Evolutionary conservation across 371 early-diverging fungal genomes (phyloP).

Genomic region (Cokeromyces recurvatus): DNA sequence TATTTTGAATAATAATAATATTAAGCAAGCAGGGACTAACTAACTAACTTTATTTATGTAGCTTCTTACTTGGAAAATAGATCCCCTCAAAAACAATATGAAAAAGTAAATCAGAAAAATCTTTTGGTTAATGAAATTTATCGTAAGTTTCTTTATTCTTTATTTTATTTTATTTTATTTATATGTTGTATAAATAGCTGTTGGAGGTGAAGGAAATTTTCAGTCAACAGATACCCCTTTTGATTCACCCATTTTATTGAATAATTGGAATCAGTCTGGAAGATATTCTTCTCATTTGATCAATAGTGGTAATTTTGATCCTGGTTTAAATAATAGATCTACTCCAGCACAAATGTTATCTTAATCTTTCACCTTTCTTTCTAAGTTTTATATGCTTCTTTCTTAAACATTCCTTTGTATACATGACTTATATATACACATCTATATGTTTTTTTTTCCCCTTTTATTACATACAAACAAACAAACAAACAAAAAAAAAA

Average conservation of each 20-base stretch:
- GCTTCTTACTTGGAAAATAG: background rate
- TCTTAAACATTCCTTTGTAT: background rate
- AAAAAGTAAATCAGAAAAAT: background rate
- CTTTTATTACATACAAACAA: too few relatives aligned
- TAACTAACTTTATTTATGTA: background rate
- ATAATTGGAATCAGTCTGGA: background rate
- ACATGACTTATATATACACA: background rate
- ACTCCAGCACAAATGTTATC: background rate
- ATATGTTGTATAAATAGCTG: too few relatives aligned
- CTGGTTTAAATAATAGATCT: slow-evolving; percentile 2
- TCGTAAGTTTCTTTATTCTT: slow-evolving; percentile 4
- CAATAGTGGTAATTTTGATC: background rate
- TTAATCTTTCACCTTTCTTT: background rate
- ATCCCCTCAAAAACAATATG: background rate
- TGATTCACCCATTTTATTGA: background rate
- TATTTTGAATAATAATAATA: background rate
- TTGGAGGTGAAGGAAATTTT: too few relatives aligned
- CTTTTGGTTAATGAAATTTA: slow-evolving; percentile 4
- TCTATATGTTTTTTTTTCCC: background rate
- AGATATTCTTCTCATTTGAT: background rate
- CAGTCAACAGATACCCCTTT: slow-evolving; percentile 1
- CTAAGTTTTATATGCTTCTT: too few relatives aligned
- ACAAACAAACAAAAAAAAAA: background rate
- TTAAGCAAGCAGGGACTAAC: background rate
- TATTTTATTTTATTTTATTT: too few relatives aligned